A percentile compares a stretch with the other conserved stretches of the same genome.
Evolutionary conservation across 2,329 filamentous ascomycete species (phyloP).

Genomic region (Exserohilum turcica): DNA sequence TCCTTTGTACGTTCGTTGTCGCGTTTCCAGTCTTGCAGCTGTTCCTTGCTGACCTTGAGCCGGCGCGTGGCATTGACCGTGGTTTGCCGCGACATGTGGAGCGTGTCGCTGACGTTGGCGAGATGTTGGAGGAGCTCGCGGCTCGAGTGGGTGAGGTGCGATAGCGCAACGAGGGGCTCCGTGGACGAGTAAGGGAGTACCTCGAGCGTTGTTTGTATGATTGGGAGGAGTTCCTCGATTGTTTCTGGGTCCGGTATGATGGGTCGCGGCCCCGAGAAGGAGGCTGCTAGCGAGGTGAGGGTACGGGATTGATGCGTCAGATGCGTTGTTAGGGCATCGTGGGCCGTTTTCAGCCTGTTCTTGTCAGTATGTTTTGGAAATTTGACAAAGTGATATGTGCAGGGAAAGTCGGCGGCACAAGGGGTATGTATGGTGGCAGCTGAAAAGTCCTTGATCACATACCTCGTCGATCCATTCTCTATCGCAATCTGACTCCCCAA

Average conservation of each 20-base stretch:
- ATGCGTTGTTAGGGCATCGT: constrained; percentile 75
- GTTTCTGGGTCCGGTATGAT: constrained; percentile 66
- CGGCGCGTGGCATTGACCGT: constrained; percentile 80
- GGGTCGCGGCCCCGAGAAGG: constrained; percentile 72
- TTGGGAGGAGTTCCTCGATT: constrained; percentile 70
- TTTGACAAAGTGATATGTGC: too few species aligned
- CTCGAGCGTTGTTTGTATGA: constrained; percentile 68
- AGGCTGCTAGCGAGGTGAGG: constrained; percentile 73
- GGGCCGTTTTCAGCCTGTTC: constrained; percentile 72
- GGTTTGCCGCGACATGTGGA: constrained; percentile 92
- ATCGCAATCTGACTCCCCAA: constrained; percentile 74
- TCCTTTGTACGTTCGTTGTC: constrained; percentile 84
- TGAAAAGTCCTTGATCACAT: too few species aligned
- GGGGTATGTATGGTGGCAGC: too few species aligned
- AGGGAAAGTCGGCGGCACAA: not conserved
- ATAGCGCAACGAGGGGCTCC: constrained; percentile 68
- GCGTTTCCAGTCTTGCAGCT: constrained; percentile 80
- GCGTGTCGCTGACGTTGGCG: constrained; percentile 83
- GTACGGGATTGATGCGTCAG: constrained; percentile 75
- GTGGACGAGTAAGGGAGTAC: constrained; percentile 69
- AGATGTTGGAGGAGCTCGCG: constrained; percentile 77
- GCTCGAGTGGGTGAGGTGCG: constrained; percentile 69
- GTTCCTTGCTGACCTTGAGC: constrained; percentile 79
- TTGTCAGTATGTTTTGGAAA: constrained; percentile 19
- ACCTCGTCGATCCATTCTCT: constrained; percentile 74